phyloP scores from a whole-genome alignment of 2,329 filamentous ascomycete genomes.

The Endothia cerciana region DNA sequence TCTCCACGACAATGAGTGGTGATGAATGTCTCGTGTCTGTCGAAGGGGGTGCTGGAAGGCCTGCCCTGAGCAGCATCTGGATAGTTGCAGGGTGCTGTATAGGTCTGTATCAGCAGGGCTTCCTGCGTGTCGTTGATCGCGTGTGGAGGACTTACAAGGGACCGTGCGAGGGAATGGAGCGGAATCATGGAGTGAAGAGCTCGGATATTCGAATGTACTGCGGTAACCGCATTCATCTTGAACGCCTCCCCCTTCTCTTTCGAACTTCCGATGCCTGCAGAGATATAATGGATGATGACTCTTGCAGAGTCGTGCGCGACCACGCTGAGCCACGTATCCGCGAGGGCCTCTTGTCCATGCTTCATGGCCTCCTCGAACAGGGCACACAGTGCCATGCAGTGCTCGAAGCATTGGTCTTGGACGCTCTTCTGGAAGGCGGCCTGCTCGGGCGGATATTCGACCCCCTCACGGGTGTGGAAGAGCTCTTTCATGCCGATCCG shows the following conservation, averaged over 20 bases:
- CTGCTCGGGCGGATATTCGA: constrained; percentile 31
- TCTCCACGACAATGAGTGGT: background rate
- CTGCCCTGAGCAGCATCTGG: constrained; percentile 2
- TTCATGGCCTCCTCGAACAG: constrained; percentile 32
- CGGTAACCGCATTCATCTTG: constrained; percentile 14
- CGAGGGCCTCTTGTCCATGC: constrained; percentile 25
- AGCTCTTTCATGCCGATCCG: constrained; percentile 23
- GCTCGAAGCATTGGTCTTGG: constrained; percentile 35
- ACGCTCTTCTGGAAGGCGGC: constrained; percentile 30
- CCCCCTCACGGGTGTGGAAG: constrained; percentile 3
- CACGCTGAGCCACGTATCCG: constrained; percentile 27
- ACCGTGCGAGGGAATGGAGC: constrained; percentile 21
- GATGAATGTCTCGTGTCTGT: background rate
- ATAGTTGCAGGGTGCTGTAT: background rate
- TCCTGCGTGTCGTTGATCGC: too few relatives aligned
- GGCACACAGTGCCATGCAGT: constrained; percentile 33
- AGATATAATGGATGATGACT: constrained; percentile 27
- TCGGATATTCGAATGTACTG: constrained; percentile 23
- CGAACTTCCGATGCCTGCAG: background rate
- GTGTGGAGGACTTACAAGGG: constrained; percentile 18
- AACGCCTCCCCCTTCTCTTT: constrained; percentile 2
- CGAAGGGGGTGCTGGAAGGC: background rate
- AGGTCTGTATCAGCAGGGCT: background rate
- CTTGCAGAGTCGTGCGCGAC: constrained; percentile 27
- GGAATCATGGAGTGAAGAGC: constrained; percentile 29